phyloP scores from a whole-genome alignment of 495 filamentous ascomycete species.

The Evansstolkia leycettana region DNA sequence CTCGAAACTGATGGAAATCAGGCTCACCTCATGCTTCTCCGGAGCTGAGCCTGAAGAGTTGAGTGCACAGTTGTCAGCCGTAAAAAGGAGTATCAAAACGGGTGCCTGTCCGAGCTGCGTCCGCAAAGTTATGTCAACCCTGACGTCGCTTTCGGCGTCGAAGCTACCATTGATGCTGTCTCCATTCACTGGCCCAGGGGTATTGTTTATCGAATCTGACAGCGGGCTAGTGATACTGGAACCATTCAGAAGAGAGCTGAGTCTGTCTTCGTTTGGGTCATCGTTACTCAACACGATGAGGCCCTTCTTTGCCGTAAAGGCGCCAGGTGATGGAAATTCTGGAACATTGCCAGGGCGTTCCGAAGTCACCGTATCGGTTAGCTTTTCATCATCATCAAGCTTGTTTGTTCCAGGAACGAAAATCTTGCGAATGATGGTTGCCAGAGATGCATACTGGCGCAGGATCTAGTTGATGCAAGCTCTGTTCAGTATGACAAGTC shows the following conservation, averaged over 20 bases:
- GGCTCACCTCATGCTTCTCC: slow-evolving; percentile 4
- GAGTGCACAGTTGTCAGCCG: slow-evolving; percentile 6
- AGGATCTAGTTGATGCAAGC: slow-evolving; percentile 31
- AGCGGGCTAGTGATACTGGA: slow-evolving; percentile 1
- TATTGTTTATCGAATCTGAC: neutral
- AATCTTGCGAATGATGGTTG: slow-evolving; percentile 48
- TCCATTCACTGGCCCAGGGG: neutral
- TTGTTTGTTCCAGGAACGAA: slow-evolving; percentile 34
- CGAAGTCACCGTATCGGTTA: neutral
- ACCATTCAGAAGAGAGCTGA: slow-evolving; percentile 17
- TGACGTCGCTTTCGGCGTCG: slow-evolving; percentile 15
- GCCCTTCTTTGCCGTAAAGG: slow-evolving; percentile 5
- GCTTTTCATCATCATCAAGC: slow-evolving; percentile 3
- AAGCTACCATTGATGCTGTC: neutral
- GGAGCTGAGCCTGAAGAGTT: neutral
- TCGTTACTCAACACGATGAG: slow-evolving; percentile 27
- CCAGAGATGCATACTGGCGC: slow-evolving; percentile 62
- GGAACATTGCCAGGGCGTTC: neutral
- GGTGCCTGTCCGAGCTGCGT: slow-evolving; percentile 33
- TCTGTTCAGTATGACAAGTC: slow-evolving; percentile 3
- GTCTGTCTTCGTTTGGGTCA: slow-evolving; percentile 23
- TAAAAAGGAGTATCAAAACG: slow-evolving; percentile 30
- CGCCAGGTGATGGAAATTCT: neutral
- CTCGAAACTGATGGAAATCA: slow-evolving; percentile 37
- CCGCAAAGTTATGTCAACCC: slow-evolving; percentile 32